Evolutionary conservation across 1,284 basidiomycete species (phyloP).

Genomic region (Grifola frondosa): DNA sequence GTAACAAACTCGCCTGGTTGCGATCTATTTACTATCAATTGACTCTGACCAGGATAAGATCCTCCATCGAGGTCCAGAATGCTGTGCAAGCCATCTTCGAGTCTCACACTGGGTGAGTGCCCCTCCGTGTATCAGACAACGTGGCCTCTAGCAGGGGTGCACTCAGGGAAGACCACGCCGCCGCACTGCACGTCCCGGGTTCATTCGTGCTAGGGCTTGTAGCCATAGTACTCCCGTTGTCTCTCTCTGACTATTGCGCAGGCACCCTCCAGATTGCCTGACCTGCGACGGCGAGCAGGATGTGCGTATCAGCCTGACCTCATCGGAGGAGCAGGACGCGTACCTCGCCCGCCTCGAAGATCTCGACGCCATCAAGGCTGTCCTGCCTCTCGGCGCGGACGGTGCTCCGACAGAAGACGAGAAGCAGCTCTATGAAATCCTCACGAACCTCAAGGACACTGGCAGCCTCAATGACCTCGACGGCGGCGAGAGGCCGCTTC

Average conservation of each 20-base stretch:
- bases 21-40: background rate
- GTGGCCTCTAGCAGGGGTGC: too few species aligned
- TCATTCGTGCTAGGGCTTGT: conserved; percentile 1
- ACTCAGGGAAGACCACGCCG: too few species aligned
- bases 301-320: conserved; percentile 32
- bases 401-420: conserved; percentile 32
- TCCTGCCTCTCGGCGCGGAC: conserved; percentile 31
- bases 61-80: conserved; percentile 32
- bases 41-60: conserved; percentile 16
- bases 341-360: conserved; percentile 32
- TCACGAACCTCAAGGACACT: conserved; percentile 20
- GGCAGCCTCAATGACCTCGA: conserved; percentile 31
- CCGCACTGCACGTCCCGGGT: background rate
- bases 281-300: conserved; percentile 24
- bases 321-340: conserved; percentile 32
- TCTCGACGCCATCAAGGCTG: conserved; percentile 33
- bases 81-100: conserved; percentile 39
- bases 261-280: conserved; percentile 23
- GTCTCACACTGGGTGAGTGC: conserved; percentile 39
- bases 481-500: conserved; percentile 18
- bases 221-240: background rate
- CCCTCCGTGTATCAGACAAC: too few species aligned
- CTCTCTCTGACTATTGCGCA: conserved; percentile 12
- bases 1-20: conserved; percentile 7
- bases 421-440: conserved; percentile 33